Percentiles rank a stretch among this genome's conserved stretches.
Conservation (phyloP, 1,284 basidiomycete genomes). For the Schizopora paradoxa region DNA sequence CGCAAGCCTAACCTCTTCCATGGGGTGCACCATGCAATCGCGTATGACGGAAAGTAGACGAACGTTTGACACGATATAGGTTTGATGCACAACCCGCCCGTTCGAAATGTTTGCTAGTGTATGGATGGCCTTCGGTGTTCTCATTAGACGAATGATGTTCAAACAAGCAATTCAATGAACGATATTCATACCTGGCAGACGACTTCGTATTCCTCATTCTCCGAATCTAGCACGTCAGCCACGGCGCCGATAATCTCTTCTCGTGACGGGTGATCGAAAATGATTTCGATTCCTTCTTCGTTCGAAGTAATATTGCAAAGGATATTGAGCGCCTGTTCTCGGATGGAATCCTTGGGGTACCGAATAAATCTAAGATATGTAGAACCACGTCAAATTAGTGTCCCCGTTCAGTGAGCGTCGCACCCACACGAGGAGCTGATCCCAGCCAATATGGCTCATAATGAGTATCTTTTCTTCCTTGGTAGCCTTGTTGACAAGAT, state of each 20-base stretch:
- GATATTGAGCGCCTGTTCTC: constrained; percentile 64
- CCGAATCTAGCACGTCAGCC: constrained; percentile 40
- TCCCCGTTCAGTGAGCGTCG: background rate
- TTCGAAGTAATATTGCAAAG: constrained; percentile 58
- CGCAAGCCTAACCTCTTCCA: constrained; percentile 52
- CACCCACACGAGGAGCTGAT: constrained; percentile 44
- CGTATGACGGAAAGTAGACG: constrained; percentile 48
- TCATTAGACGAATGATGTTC: background rate
- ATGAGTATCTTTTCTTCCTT: constrained; percentile 55
- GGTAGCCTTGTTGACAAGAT: constrained; percentile 60
- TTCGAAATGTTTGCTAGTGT: constrained; percentile 64
- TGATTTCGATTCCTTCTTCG: constrained; percentile 53
- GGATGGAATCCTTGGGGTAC: constrained; percentile 46
- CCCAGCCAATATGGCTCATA: constrained; percentile 64
- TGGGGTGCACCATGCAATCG: constrained; percentile 50
- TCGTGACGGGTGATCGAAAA: constrained; percentile 47
- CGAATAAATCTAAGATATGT: constrained; percentile 37
- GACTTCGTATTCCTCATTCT: constrained; percentile 47
- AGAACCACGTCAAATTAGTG: background rate
- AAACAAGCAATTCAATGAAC: constrained; percentile 1
- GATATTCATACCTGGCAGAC: constrained; percentile 40
- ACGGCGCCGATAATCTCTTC: constrained; percentile 41
- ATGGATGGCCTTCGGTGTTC: constrained; percentile 41
- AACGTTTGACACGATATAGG: constrained; percentile 43
- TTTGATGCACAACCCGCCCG: constrained; percentile 41